Evolutionary conservation across 371 early-diverging fungal species (phyloP).

Genomic region (Dentiscutata heterogama): DNA sequence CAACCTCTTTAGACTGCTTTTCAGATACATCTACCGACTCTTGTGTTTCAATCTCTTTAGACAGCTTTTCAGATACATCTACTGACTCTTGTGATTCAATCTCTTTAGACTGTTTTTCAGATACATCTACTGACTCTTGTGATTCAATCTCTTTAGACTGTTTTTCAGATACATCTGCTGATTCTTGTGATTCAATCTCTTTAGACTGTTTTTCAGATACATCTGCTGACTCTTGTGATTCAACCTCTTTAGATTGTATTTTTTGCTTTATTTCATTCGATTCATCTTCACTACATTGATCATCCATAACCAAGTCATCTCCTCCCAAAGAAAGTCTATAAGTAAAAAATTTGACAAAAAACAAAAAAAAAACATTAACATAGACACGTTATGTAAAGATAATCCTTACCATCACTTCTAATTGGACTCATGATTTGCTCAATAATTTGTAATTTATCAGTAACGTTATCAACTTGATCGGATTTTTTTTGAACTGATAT

Average conservation of each 20-base stretch:
- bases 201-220: neutral
- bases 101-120: neutral
- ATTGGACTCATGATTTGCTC: neutral
- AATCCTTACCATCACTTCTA: neutral
- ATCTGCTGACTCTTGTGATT: neutral
- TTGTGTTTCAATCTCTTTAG: neutral
- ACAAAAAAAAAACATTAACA: neutral
- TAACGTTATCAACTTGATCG: neutral
- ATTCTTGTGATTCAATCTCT: constrained; percentile 5
- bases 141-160: neutral
- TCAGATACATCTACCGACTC: neutral
- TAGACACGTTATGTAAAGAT: neutral
- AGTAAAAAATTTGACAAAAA: neutral
- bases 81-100: constrained; percentile 5
- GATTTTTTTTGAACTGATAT: neutral
- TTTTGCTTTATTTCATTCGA: neutral
- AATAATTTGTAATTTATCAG: neutral
- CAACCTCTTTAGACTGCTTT: neutral
- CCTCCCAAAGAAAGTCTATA: neutral
- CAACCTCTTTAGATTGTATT: neutral
- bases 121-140: neutral
- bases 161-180: constrained; percentile 20
- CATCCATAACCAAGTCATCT: neutral
- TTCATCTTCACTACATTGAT: neutral
- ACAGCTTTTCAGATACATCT: too few species aligned